A percentile compares a stretch with the other conserved stretches of the same genome.
phyloP scores from a whole-genome alignment of 2,329 filamentous ascomycete species.

The Epichloe gansuensis region DNA sequence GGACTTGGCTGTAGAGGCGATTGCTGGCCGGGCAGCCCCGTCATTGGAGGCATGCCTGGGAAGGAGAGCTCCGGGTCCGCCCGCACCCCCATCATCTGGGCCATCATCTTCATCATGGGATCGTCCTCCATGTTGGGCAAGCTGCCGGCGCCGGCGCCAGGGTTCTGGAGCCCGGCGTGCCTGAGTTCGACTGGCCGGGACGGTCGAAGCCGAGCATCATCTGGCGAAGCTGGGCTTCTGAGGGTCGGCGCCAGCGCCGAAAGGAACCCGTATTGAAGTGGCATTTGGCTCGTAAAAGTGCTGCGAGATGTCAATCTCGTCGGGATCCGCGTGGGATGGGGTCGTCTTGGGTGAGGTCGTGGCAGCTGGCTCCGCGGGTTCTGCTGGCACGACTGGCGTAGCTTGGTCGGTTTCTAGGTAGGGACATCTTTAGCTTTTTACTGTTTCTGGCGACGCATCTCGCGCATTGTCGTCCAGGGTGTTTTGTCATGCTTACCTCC shows the following conservation, averaged over 20 bases:
- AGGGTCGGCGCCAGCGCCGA: slow-evolving; percentile 22
- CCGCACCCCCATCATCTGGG: slow-evolving; percentile 52
- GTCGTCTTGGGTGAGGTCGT: neutral
- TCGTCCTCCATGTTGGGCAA: slow-evolving; percentile 16
- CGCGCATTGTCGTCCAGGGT: neutral
- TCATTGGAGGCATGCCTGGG: slow-evolving; percentile 29
- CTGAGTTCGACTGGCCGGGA: slow-evolving; percentile 13
- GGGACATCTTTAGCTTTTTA: neutral
- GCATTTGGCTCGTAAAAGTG: slow-evolving; percentile 52
- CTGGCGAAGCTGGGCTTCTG: slow-evolving; percentile 51
- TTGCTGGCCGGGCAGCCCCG: slow-evolving; percentile 26
- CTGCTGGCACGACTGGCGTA: neutral
- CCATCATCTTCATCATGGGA: slow-evolving; percentile 53
- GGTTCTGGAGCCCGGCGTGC: slow-evolving; percentile 13
- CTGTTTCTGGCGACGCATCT: neutral
- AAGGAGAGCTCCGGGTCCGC: slow-evolving; percentile 21
- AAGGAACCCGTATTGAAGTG: slow-evolving; percentile 13
- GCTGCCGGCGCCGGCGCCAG: slow-evolving; percentile 11
- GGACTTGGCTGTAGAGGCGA: slow-evolving; percentile 20
- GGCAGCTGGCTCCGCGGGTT: neutral
- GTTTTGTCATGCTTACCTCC: slow-evolving; percentile 15
- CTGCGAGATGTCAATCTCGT: slow-evolving; percentile 68
- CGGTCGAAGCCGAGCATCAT: slow-evolving; percentile 49
- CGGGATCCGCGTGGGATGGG: slow-evolving; percentile 45
- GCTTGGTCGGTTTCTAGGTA: slow-evolving; percentile 4